These are phyloP conservation scores for Nakaseomyces sp. DNA, from an alignment of 1,139 yeast genomes.

Conservation along the genomic window DNA sequence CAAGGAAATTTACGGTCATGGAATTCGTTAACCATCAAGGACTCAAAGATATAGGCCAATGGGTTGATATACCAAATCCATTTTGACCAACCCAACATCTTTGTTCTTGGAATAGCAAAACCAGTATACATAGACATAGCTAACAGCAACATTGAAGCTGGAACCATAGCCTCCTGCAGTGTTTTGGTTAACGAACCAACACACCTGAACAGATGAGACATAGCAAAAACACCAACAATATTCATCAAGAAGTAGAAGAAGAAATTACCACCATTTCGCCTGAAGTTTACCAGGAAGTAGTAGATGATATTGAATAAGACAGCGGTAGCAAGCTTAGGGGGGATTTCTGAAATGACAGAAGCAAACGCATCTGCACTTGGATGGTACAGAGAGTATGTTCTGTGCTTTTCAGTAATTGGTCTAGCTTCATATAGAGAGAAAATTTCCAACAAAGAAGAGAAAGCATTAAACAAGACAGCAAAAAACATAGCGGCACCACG, in stretches of 20 bases:
- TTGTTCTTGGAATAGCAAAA: conserved; percentile 57
- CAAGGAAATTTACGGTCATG: conserved; percentile 37
- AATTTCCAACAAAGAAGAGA: conserved; percentile 65
- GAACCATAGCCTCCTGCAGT: conserved; percentile 62
- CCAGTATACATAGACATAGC: conserved; percentile 68
- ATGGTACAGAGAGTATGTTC: conserved; percentile 62
- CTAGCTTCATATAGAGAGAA: conserved; percentile 65
- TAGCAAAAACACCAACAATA: conserved; percentile 46
- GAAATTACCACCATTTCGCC: conserved; percentile 59
- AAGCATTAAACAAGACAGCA: conserved; percentile 69
- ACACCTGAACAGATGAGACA: conserved; percentile 67
- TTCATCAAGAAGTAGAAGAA: conserved; percentile 55
- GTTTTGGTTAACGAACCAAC: conserved; percentile 58
- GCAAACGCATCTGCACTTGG: conserved; percentile 75
- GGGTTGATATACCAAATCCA: conserved; percentile 76
- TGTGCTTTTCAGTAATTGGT: conserved; percentile 72
- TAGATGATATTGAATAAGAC: conserved; percentile 51
- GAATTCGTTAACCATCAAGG: conserved; percentile 51
- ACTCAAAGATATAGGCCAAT: conserved; percentile 58
- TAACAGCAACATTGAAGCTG: conserved; percentile 54
- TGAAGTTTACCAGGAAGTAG: conserved; percentile 61
- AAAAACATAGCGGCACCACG: conserved; percentile 71
- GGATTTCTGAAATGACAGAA: conserved; percentile 58
- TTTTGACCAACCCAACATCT: conserved; percentile 68
- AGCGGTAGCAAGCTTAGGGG: conserved; percentile 49